Conservation (phyloP, 2,329 filamentous ascomycete genomes). For the Stromatinia cepivora region DNA sequence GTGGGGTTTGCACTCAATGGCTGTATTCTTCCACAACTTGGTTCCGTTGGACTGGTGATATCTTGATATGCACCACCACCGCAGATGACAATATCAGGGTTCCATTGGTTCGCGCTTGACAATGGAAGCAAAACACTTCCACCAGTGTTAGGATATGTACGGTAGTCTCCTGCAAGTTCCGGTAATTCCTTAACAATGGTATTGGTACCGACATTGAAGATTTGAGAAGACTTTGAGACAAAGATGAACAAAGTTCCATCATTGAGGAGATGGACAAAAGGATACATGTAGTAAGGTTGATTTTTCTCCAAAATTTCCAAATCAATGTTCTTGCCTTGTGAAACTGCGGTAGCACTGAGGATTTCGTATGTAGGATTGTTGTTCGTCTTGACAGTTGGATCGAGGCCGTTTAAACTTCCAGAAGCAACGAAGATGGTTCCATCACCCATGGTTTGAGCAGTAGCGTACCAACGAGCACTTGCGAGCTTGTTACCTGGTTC, state of each 20-base stretch:
- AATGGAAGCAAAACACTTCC: conserved; percentile 58
- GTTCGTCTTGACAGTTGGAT: conserved; percentile 54
- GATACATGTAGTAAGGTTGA: conserved; percentile 66
- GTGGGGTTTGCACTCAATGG: conserved; percentile 50
- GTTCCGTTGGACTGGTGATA: conserved; percentile 57
- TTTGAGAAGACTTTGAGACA: conserved; percentile 55
- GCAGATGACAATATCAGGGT: conserved; percentile 56
- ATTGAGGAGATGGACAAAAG: conserved; percentile 58
- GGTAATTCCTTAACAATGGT: conserved; percentile 49
- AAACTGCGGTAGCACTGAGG: conserved; percentile 50
- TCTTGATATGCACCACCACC: conserved; percentile 62
- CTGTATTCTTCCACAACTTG: conserved; percentile 57
- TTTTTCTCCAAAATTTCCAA: conserved; percentile 57
- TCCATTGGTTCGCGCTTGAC: conserved; percentile 52
- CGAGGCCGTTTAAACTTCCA: conserved; percentile 58
- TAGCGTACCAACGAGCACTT: conserved; percentile 60
- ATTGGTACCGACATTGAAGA: conserved; percentile 53
- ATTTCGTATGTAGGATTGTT: conserved; percentile 66
- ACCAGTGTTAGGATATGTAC: conserved; percentile 62
- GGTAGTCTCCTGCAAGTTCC: conserved; percentile 55
- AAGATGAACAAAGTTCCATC: conserved; percentile 59
- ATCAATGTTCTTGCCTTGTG: conserved; percentile 48
- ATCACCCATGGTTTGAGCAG: conserved; percentile 58
- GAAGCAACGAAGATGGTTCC: conserved; percentile 59
- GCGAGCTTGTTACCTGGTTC: conserved; percentile 57